Conservation (phyloP, 192 early-diverging fungal genomes). For the Cladochytrium replicatum region DNA sequence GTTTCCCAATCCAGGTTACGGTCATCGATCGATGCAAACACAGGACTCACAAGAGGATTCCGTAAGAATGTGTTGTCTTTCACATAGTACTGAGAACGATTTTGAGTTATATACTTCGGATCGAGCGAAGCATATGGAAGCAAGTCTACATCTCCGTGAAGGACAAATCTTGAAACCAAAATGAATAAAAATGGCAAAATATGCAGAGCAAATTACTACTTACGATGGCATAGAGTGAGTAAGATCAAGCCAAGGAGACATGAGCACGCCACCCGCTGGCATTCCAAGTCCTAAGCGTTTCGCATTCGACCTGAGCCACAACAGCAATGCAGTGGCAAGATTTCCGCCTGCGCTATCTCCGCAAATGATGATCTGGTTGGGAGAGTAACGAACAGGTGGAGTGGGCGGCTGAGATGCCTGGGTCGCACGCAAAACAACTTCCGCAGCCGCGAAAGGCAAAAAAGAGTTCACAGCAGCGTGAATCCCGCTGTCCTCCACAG, state of each 20-base stretch:
- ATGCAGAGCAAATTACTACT: no score
- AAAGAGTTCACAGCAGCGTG: no score
- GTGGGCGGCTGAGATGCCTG: background rate
- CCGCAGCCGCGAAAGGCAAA: no score
- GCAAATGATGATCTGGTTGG: background rate
- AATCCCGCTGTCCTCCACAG: no score
- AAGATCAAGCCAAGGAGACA: slow-evolving; percentile 60
- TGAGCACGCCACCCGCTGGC: slow-evolving; percentile 41
- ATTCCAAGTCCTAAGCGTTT: slow-evolving; percentile 15
- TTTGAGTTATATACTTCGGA: background rate
- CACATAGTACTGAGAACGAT: background rate
- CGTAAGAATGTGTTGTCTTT: slow-evolving; percentile 11
- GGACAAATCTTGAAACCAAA: no score
- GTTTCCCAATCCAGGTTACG: background rate
- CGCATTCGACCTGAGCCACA: slow-evolving; percentile 42
- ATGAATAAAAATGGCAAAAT: no score
- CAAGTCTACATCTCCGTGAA: background rate
- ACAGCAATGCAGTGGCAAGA: slow-evolving; percentile 18
- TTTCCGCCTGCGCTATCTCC: slow-evolving; percentile 7
- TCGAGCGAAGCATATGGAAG: background rate
- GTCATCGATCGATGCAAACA: slow-evolving; percentile 18
- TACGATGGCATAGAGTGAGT: slow-evolving; percentile 35
- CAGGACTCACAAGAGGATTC: slow-evolving; percentile 32
- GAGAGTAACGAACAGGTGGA: background rate
- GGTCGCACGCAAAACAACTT: no score